Evolutionary conservation across 306 rosid species (phyloP).

Genomic region (Malus asiatica): DNA sequence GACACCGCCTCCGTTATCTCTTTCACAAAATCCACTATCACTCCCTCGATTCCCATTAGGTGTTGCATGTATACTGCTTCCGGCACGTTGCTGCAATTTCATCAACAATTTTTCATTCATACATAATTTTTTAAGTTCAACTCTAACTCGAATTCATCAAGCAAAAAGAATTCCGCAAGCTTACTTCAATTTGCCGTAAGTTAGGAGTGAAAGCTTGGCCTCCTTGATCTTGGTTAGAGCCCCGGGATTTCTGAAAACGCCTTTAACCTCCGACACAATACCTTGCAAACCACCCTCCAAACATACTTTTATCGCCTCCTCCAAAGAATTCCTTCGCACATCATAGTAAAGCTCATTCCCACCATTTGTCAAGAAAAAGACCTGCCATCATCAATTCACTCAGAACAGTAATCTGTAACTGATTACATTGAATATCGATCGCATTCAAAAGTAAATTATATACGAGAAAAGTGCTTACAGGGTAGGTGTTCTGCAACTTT

Average conservation of each 20-base stretch:
- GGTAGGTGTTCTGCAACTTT: slow-evolving; percentile 37
- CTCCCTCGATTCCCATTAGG: slow-evolving; percentile 88
- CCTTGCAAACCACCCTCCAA: slow-evolving; percentile 80
- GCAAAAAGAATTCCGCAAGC: not conserved
- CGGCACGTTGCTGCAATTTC: slow-evolving; percentile 59
- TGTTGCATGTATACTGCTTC: slow-evolving; percentile 90
- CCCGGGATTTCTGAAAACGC: slow-evolving; percentile 64
- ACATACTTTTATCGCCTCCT: slow-evolving; percentile 79
- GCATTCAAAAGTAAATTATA: not conserved
- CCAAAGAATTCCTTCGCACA: slow-evolving; percentile 79
- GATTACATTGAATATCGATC: not conserved
- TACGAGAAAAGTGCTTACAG: slow-evolving; percentile 22
- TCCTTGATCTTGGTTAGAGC: slow-evolving; percentile 64
- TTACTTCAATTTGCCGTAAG: slow-evolving; percentile 80
- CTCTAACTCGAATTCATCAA: not conserved
- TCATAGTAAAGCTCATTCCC: slow-evolving; percentile 66
- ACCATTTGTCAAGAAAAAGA: slow-evolving; percentile 87
- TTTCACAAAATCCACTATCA: slow-evolving; percentile 72
- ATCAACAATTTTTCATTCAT: not conserved
- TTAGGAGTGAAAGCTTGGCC: slow-evolving; percentile 64
- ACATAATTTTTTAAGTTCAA: not conserved
- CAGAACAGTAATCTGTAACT: not conserved
- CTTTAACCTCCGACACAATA: slow-evolving; percentile 79
- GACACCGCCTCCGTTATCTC: slow-evolving; percentile 70
- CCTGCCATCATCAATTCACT: slow-evolving; percentile 32